Evolutionary conservation across 1,139 yeast genomes (phyloP).

Genomic region (Scheffersomyces cryptocercus): DNA sequence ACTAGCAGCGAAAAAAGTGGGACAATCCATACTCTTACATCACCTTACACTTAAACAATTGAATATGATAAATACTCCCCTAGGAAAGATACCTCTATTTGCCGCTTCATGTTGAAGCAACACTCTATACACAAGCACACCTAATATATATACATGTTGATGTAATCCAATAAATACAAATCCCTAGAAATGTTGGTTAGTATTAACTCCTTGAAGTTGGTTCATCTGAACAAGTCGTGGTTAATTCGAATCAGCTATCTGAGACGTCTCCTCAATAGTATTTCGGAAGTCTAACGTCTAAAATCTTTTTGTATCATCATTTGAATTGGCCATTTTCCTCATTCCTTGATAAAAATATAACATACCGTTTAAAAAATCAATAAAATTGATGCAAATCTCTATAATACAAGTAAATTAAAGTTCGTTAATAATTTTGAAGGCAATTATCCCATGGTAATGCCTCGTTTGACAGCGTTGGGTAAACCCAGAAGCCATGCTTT

Average conservation of each 20-base stretch:
- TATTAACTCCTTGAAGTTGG: slow-evolving; percentile 3
- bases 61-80: too few relatives aligned
- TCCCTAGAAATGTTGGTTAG: slow-evolving; percentile 6
- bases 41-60: too few relatives aligned
- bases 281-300: slow-evolving; percentile 36
- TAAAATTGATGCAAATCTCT: slow-evolving; percentile 3
- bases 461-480: slow-evolving; percentile 66
- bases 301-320: slow-evolving; percentile 32
- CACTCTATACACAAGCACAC: slow-evolving; percentile 1
- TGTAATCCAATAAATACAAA: not conserved
- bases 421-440: not conserved
- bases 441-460: slow-evolving; percentile 38
- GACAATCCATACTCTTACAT: too few relatives aligned
- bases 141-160: not conserved
- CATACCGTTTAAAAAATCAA: slow-evolving; percentile 12
- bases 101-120: slow-evolving; percentile 1
- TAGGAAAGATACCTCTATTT: not conserved
- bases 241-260: slow-evolving; percentile 20
- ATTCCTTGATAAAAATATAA: slow-evolving; percentile 7
- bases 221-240: not conserved
- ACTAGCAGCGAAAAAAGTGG: too few relatives aligned
- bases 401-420: slow-evolving; percentile 4
- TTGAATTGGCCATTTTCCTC: not conserved
- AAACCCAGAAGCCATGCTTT: slow-evolving; percentile 85
- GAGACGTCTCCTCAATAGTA: slow-evolving; percentile 29